Percentiles rank a stretch among this genome's conserved stretches.
Evolutionary conservation across 2,329 filamentous ascomycete species (phyloP).

Genomic region (Colletotrichum graminicola): DNA sequence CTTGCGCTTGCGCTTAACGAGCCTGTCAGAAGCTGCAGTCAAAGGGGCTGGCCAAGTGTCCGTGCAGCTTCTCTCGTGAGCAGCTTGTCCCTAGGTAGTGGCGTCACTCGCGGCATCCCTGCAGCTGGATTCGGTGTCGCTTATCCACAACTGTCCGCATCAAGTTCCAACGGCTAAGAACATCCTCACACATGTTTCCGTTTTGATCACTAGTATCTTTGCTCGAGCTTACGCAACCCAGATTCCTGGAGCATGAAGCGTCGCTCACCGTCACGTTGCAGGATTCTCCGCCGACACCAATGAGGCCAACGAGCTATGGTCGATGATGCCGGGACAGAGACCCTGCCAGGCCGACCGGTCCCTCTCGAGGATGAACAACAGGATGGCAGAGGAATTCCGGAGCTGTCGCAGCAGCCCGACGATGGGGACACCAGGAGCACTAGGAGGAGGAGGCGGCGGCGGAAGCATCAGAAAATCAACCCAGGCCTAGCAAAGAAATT

Average conservation of each 20-base stretch:
- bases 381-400: constrained; percentile 36
- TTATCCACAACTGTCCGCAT: constrained; percentile 30
- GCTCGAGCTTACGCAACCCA: not conserved
- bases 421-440: constrained; percentile 44
- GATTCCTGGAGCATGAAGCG: constrained; percentile 30
- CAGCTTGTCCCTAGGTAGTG: constrained; percentile 22
- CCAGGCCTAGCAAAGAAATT: constrained; percentile 68
- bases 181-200: constrained; percentile 13
- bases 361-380: constrained; percentile 42
- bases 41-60: constrained; percentile 6
- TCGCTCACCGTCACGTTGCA: constrained; percentile 24
- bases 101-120: constrained; percentile 40
- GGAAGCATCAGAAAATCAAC: constrained; percentile 54
- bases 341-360: constrained; percentile 51
- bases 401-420: constrained; percentile 23
- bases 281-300: constrained; percentile 42
- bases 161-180: constrained; percentile 34
- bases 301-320: constrained; percentile 59
- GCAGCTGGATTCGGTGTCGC: constrained; percentile 30
- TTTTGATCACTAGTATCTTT: constrained; percentile 1
- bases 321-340: constrained; percentile 62
- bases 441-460: constrained; percentile 51
- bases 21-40: constrained; percentile 1
- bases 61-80: constrained; percentile 10
- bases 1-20: not conserved